phyloP scores from a whole-genome alignment of 371 early-diverging fungal genomes.

The Apophysomyces trapeziformis region DNA sequence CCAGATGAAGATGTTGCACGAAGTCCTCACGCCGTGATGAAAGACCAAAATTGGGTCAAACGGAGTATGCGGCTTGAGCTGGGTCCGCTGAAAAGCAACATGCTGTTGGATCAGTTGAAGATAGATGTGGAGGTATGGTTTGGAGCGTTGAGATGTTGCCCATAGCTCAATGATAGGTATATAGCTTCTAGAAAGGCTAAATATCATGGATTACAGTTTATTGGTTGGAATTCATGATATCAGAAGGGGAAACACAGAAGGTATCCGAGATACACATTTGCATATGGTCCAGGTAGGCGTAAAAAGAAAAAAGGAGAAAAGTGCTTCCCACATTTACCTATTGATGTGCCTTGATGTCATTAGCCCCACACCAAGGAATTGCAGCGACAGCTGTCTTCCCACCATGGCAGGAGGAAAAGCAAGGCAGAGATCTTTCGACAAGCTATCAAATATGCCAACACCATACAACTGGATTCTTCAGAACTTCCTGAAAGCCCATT shows the following conservation, averaged over 20 bases:
- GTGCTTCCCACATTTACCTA: neutral
- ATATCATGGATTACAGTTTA: slow-evolving; percentile 98
- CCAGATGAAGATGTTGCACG: slow-evolving; percentile 74
- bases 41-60: slow-evolving; percentile 95
- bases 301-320: neutral
- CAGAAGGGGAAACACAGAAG: slow-evolving; percentile 81
- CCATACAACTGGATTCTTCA: slow-evolving; percentile 62
- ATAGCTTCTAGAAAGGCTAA: slow-evolving; percentile 69
- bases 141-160: neutral
- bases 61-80: slow-evolving; percentile 72
- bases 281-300: slow-evolving; percentile 72
- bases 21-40: slow-evolving; percentile 85
- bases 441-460: slow-evolving; percentile 69
- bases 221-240: slow-evolving; percentile 90
- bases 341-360: no score
- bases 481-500: slow-evolving; percentile 52
- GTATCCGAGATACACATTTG: slow-evolving; percentile 85
- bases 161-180: neutral
- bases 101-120: slow-evolving; percentile 83
- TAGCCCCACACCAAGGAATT: slow-evolving; percentile 31
- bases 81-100: slow-evolving; percentile 79
- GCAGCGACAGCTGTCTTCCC: slow-evolving; percentile 24
- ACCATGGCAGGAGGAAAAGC: slow-evolving; percentile 52
- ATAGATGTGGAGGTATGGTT: slow-evolving; percentile 69
- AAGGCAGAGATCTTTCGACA: slow-evolving; percentile 70